Base-by-base conservation (phyloP, 257 asterid species). In the Osmanthus fragrans region DNA sequence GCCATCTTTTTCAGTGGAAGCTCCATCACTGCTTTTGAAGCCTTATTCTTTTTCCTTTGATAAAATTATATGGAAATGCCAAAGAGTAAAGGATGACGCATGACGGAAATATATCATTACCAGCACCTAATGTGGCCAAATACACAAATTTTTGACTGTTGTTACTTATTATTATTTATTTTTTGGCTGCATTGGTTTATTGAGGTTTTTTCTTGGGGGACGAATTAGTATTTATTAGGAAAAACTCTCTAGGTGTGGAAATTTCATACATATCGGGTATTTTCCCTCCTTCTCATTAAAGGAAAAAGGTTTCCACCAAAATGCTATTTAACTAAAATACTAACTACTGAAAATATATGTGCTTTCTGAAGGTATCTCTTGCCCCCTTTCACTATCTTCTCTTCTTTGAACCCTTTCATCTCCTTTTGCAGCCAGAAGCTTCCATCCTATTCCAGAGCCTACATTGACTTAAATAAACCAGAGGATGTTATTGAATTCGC, bases 401-500 rank as follows among this genome's bases (percentile, higher is more conserved):
- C 27, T 5, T 56, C 30, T 74, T 85, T 84, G 66, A 83, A 76
- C 27, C 54, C 71, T 45, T 72, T 39, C 45, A 21, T 86, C 74
- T 82, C 65, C 29, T 72, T 87, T 77, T 88, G 92, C 98, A 93
- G 97, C 89, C 94, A 71, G 83, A 95, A 88, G 89, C 94, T 76
- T 77, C 89, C 81, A 76, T 80, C 74, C 45, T 83, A 88, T 79
- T 86, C 98, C 32, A 90, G 96, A 89, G 97, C 98, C 56, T 90
- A 90, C 84, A 84, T 93, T 45, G 92, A 90, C 84, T 92, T 96
- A 71, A 87, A 89, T 81, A 86, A 71, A 79, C 89, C 93, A 19
- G 98, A 89, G 51, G 99, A 96, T 81, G 98, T 93, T 80, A 76
- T 96, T 76, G 98, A 93, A 87, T 93, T 96, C 73, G 97, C 98